Percentiles rank a stretch among this genome's conserved stretches.
Evolutionary conservation across 2,329 filamentous ascomycete species (phyloP).

Genomic region (Trichoderma asperellum): DNA sequence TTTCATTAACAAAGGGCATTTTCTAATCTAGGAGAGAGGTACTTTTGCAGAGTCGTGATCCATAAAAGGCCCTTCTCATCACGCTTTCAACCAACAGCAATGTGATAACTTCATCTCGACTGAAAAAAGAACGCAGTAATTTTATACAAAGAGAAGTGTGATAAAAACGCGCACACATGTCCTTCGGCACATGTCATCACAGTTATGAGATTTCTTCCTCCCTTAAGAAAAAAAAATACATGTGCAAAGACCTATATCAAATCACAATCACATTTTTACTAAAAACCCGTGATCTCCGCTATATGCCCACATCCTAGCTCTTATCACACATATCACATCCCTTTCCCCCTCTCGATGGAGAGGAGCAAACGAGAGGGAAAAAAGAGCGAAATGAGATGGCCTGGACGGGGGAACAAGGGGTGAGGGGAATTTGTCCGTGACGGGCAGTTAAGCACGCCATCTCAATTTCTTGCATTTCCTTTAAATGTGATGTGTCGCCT

Average conservation of each 20-base stretch:
- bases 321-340: constrained; percentile 22
- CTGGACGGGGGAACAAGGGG: not conserved
- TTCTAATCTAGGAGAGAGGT: not conserved
- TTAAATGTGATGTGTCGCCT: constrained; percentile 13
- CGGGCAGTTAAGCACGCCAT: not conserved
- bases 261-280: constrained; percentile 16
- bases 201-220: not conserved
- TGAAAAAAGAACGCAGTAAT: constrained; percentile 1
- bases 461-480: not conserved
- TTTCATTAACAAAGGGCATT: not conserved
- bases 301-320: constrained; percentile 23
- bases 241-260: not conserved
- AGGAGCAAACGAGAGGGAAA: not conserved
- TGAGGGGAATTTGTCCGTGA: not conserved
- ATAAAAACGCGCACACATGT: not conserved
- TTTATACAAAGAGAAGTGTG: not conserved
- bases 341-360: not conserved
- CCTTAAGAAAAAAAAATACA: not conserved
- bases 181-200: not conserved
- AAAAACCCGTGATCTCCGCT: constrained; percentile 26
- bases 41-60: not conserved
- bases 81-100: not conserved
- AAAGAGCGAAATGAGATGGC: not conserved
- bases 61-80: constrained; percentile 11
- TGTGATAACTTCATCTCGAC: not conserved